Evolutionary conservation across 768 basidiomycete genomes (phyloP).

Genomic region (Russula compacta): DNA sequence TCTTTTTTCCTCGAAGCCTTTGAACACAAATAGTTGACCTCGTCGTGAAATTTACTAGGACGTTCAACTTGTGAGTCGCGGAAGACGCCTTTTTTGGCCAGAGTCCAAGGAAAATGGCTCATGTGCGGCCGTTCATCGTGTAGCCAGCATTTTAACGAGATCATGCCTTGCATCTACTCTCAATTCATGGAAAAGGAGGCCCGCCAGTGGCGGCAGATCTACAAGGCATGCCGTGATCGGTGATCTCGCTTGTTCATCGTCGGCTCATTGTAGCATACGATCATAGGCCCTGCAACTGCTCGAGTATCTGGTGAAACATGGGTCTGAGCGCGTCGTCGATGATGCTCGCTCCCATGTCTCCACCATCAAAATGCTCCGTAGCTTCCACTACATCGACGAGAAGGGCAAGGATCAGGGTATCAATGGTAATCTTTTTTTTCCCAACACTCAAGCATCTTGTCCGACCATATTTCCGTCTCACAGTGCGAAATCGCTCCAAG

Average conservation of each 20-base stretch:
- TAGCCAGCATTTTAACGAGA: slow-evolving; percentile 97
- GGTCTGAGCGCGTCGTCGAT: slow-evolving; percentile 95
- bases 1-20: slow-evolving; percentile 17
- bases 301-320: slow-evolving; percentile 95
- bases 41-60: slow-evolving; percentile 39
- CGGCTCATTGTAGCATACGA: background rate
- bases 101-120: background rate
- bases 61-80: slow-evolving; percentile 84
- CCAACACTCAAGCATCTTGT: background rate
- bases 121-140: background rate
- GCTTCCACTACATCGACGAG: slow-evolving; percentile 97
- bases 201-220: slow-evolving; percentile 96
- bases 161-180: slow-evolving; percentile 94
- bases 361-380: slow-evolving; percentile 94
- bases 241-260: background rate
- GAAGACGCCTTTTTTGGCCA: background rate
- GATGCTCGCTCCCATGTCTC: slow-evolving; percentile 92
- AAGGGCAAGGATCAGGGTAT: slow-evolving; percentile 98
- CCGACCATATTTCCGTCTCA: background rate
- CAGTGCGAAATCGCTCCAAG: slow-evolving; percentile 92
- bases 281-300: slow-evolving; percentile 79
- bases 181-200: slow-evolving; percentile 99
- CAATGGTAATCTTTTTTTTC: slow-evolving; percentile 57
- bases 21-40: background rate
- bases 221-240: slow-evolving; percentile 54